phyloP scores from a whole-genome alignment of 768 basidiomycete species.

The Favolaschia claudopus region DNA sequence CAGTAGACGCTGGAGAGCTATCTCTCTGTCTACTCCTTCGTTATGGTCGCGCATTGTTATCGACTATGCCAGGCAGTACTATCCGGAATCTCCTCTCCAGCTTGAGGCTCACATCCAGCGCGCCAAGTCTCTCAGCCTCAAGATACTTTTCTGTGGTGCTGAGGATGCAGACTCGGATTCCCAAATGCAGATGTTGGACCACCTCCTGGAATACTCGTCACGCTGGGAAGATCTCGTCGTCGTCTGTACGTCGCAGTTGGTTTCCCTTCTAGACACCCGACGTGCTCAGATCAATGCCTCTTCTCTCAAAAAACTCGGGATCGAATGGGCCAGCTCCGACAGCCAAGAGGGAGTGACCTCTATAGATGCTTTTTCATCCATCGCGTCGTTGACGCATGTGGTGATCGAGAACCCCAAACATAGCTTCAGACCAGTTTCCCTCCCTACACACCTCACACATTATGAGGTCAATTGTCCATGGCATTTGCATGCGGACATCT shows the following conservation, averaged over 20 bases:
- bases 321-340: too few species aligned
- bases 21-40: not conserved
- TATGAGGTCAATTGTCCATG: not conserved
- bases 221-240: not conserved
- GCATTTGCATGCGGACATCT: not conserved
- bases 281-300: too few species aligned
- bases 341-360: not conserved
- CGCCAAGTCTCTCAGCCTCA: not conserved
- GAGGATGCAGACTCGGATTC: not conserved
- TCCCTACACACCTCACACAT: conserved; percentile 2
- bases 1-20: not conserved
- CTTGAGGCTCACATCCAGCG: not conserved
- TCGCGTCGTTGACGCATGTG: not conserved
- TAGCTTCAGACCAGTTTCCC: not conserved
- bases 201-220: not conserved
- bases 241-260: not conserved
- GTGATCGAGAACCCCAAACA: not conserved
- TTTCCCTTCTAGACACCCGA: not conserved
- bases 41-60: too few species aligned
- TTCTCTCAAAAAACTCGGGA: too few species aligned
- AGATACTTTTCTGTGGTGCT: not conserved
- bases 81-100: not conserved
- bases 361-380: not conserved
- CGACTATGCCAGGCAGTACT: not conserved
- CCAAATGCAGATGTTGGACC: not conserved